Conservation (phyloP, 495 filamentous ascomycete species). For the Entonaema liquescens region DNA sequence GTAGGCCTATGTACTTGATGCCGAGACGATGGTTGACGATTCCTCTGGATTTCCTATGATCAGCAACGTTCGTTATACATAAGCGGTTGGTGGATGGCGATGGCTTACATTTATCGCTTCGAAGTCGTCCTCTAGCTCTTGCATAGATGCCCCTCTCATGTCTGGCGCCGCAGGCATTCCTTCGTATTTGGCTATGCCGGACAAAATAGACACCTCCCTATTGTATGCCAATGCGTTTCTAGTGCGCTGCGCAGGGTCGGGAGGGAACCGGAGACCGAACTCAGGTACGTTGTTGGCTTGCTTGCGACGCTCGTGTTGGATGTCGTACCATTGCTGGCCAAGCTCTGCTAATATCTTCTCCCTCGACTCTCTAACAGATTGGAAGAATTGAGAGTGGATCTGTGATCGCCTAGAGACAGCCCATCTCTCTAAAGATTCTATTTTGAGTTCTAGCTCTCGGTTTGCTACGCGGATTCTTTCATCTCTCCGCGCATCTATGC, state of each 20-base stretch:
- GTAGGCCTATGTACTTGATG: constrained; percentile 37
- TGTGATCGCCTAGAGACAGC: constrained; percentile 83
- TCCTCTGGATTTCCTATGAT: constrained; percentile 38
- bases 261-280: constrained; percentile 76
- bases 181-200: constrained; percentile 90
- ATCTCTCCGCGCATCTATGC: constrained; percentile 79
- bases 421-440: constrained; percentile 73
- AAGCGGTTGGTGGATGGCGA: neutral
- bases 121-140: constrained; percentile 85
- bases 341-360: constrained; percentile 80
- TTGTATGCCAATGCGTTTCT: constrained; percentile 87
- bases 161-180: constrained; percentile 95
- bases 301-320: constrained; percentile 88
- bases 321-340: constrained; percentile 87
- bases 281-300: constrained; percentile 83
- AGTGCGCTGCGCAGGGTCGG: constrained; percentile 74
- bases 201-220: constrained; percentile 88
- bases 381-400: constrained; percentile 85
- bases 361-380: constrained; percentile 79
- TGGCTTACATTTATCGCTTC: constrained; percentile 85
- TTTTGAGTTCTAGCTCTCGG: constrained; percentile 73
- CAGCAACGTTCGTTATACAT: constrained; percentile 8
- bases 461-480: constrained; percentile 80
- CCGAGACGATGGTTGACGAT: constrained; percentile 39
- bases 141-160: constrained; percentile 71